These are phyloP conservation scores for Bullera alba DNA, from an alignment of 768 basidiomycete species.

Conservation along the genomic window DNA sequence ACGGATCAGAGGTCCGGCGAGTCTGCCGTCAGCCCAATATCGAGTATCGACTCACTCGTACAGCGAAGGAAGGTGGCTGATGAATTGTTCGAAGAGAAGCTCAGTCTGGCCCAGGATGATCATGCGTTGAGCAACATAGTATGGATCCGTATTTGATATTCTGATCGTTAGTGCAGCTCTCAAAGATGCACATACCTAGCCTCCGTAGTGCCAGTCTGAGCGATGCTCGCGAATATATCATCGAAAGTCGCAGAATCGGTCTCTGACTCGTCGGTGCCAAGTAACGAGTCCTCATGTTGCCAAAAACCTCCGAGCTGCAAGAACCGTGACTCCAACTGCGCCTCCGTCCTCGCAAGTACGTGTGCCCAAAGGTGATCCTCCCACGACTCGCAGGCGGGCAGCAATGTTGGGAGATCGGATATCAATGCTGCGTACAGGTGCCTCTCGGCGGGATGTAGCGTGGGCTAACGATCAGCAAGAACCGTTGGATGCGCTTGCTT, in stretches of 20 bases:
- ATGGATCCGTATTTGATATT: conserved; percentile 40
- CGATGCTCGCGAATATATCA: conserved; percentile 43
- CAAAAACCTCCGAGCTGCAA: conserved; percentile 64
- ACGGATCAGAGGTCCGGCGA: conserved; percentile 53
- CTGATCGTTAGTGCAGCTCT: conserved; percentile 13
- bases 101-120: conserved; percentile 51
- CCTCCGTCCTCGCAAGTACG: conserved; percentile 62
- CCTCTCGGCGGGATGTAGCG: conserved; percentile 66
- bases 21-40: too few species aligned
- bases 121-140: conserved; percentile 45
- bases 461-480: conserved; percentile 47
- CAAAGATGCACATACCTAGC: conserved; percentile 13
- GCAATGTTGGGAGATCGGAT: conserved; percentile 59
- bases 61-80: conserved; percentile 33
- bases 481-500: conserved; percentile 23
- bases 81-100: conserved; percentile 58
- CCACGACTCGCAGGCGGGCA: conserved; percentile 77
- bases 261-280: conserved; percentile 54
- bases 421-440: conserved; percentile 77
- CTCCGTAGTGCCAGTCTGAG: conserved; percentile 30
- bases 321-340: conserved; percentile 52
- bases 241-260: conserved; percentile 55
- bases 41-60: conserved; percentile 41
- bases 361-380: conserved; percentile 95
- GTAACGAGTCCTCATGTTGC: conserved; percentile 54